These are phyloP conservation scores for Scedosporium aurantiacum DNA, from an alignment of 2,329 filamentous ascomycete species.

Conservation along the genomic window DNA sequence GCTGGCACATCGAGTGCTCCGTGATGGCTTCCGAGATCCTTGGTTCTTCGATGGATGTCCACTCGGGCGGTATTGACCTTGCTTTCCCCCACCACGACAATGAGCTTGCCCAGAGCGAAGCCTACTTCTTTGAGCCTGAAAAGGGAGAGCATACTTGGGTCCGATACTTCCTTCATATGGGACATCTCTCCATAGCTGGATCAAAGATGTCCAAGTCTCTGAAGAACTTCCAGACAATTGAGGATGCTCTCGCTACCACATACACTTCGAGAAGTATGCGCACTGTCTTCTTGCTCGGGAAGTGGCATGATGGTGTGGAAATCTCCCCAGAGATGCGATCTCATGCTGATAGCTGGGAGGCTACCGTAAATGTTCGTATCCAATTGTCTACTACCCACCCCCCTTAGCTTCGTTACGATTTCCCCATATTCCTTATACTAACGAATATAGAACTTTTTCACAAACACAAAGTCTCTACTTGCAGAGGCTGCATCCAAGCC, in stretches of 20 bases:
- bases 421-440: conserved; percentile 8
- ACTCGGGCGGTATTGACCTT: conserved; percentile 79
- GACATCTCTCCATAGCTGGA: conserved; percentile 72
- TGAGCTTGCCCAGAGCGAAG: conserved; percentile 80
- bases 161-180: conserved; percentile 94
- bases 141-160: conserved; percentile 65
- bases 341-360: conserved; percentile 68
- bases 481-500: conserved; percentile 27
- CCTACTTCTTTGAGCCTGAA: conserved; percentile 54
- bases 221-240: conserved; percentile 93
- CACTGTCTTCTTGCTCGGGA: conserved; percentile 76
- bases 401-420: neutral
- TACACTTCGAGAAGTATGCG: conserved; percentile 74
- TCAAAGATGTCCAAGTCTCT: conserved; percentile 94
- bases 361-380: conserved; percentile 49
- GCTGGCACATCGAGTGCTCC: conserved; percentile 96
- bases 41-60: conserved; percentile 63
- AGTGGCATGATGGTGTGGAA: conserved; percentile 85
- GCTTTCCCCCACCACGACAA: conserved; percentile 91
- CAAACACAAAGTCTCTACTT: conserved; percentile 42
- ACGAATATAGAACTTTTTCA: conserved; percentile 42
- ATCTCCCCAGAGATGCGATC: conserved; percentile 75
- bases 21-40: conserved; percentile 90
- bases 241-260: conserved; percentile 58
- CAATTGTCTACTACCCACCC: neutral